Evolutionary conservation across 75 land plant genomes (phyloP).

Genomic region (Isoetes taiwanensis): DNA sequence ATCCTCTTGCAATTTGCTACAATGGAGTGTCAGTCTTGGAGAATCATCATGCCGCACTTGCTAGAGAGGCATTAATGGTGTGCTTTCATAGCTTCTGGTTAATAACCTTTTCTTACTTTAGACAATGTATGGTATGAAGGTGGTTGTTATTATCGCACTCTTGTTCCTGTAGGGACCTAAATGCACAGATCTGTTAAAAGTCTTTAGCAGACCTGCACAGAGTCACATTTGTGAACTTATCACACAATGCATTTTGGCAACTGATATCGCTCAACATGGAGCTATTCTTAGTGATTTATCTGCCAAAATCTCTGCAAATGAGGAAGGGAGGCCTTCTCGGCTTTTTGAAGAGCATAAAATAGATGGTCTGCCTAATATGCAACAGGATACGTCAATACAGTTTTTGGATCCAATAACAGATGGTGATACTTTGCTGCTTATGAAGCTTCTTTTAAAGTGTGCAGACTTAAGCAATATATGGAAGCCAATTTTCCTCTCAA

Average conservation of each 20-base stretch:
- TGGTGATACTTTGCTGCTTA: constrained; percentile 1
- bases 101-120: neutral
- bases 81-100: neutral
- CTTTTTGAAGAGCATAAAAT: too few relatives aligned
- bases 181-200: neutral
- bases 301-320: too few relatives aligned
- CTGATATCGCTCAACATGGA: neutral
- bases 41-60: constrained; percentile 1
- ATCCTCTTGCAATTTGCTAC: constrained; percentile 6
- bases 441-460: neutral
- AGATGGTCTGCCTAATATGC: too few relatives aligned
- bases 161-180: neutral
- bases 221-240: neutral
- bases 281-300: neutral
- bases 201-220: neutral
- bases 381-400: too few relatives aligned
- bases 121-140: too few relatives aligned
- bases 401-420: too few relatives aligned
- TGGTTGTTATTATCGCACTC: too few relatives aligned
- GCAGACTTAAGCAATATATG: neutral
- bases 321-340: too few relatives aligned
- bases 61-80: neutral
- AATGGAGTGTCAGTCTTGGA: neutral
- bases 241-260: neutral
- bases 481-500: neutral